Percentiles rank a stretch among this genome's conserved stretches.
Conservation (phyloP, 2,329 filamentous ascomycete species). For the Aspergillus sojae region DNA sequence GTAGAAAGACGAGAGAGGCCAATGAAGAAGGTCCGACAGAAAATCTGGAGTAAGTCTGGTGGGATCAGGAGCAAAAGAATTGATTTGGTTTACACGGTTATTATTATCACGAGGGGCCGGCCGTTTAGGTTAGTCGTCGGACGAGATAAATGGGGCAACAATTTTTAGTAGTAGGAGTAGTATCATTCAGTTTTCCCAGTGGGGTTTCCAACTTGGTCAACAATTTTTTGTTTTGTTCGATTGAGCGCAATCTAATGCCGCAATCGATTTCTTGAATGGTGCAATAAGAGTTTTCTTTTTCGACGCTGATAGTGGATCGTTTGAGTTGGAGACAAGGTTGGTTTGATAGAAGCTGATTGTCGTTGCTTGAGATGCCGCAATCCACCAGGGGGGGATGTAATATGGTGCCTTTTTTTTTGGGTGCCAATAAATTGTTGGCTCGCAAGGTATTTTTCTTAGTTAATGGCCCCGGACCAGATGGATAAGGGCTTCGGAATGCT, state of each 20-base stretch:
- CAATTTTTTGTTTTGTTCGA: neutral
- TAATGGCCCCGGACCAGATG: constrained; percentile 1
- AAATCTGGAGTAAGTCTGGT: constrained; percentile 18
- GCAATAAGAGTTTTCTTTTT: constrained; percentile 14
- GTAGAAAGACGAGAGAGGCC: constrained; percentile 12
- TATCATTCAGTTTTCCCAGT: neutral
- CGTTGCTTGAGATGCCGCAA: neutral
- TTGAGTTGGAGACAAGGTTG: constrained; percentile 1
- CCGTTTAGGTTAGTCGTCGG: neutral
- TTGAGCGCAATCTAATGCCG: constrained; percentile 18
- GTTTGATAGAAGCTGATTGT: neutral
- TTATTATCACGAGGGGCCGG: constrained; percentile 5
- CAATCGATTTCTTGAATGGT: constrained; percentile 26
- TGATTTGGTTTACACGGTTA: neutral
- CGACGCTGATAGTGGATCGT: neutral
- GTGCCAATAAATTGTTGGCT: neutral
- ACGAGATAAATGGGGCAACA: constrained; percentile 1
- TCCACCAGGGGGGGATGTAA: neutral
- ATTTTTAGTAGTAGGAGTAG: neutral
- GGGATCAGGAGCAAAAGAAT: neutral
- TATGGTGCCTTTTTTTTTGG: neutral
- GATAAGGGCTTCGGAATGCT: constrained; percentile 3
- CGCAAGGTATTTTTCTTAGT: constrained; percentile 9
- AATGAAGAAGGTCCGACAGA: constrained; percentile 17
- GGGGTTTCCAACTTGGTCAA: too few relatives aligned